Evolutionary conservation across 139 green algal species (phyloP), one percentile per base, ranked within the genome.

Genomic region (Micractinium sp.): DNA sequence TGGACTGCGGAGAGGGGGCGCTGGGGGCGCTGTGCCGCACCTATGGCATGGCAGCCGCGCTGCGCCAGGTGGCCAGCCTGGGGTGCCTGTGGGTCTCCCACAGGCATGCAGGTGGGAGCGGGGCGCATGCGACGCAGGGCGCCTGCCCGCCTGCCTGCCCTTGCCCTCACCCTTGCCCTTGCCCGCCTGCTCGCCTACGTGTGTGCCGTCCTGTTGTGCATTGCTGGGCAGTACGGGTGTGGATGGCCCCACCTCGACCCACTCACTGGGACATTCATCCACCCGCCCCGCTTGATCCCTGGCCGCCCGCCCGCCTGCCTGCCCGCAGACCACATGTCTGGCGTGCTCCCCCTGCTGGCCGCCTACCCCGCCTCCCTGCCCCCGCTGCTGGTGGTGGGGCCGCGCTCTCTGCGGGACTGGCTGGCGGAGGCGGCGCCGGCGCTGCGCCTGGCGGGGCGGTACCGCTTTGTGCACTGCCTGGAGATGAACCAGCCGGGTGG

Each of bases 1-100:
- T 98, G 83, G 96, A 98, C 90, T 94, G 91, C 53, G 96, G 96
- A 15, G 96, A 98, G 91, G 95, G 96, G 38, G 87, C 91, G 0
- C 94, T 90, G 82, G 96, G 73, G 22, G 85, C 85, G 85, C 85
- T 88, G 85, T 82, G 85, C 85, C 69, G 71, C 19, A 33, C 71
- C 14, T 47, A 88, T n/a, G 71, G 85, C 41, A 56, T 41, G 5
- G 71, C 85, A 5, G 71, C 69, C 0, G 71, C 71, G 31, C 41
- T 36, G 71, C 71, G 85, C 15, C 41, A 82, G 39, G 85, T 96
- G 39, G 75, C 89, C 16, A 47, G 81, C 12, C 89, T 98, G 71
- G 82, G 86, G 4, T 71, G 87, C 56, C 90, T 98, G 38, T 98
- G 96, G 96, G 84, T 98, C 4, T 97, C 95, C 9, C 96, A 98